Percentiles rank a stretch among this genome's conserved stretches.
Conservation (phyloP, 371 early-diverging fungal genomes). For the Syncephalis plumigaleata region DNA sequence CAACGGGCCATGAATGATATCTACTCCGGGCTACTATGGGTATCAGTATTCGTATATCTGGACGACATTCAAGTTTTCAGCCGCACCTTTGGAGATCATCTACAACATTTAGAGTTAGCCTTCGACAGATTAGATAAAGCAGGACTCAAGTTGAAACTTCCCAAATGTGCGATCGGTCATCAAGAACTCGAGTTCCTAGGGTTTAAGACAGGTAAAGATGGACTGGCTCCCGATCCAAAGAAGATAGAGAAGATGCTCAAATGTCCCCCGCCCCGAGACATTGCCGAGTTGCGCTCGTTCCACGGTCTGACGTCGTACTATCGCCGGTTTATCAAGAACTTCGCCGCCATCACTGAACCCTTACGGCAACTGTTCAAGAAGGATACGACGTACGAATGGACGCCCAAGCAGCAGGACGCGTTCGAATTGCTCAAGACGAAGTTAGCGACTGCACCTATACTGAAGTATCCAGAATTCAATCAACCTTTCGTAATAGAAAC, state of each 20-base stretch:
- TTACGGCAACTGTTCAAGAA: not conserved
- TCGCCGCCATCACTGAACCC: slow-evolving; percentile 5
- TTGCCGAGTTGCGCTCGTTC: slow-evolving; percentile 10
- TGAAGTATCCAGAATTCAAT: not conserved
- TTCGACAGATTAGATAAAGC: slow-evolving; percentile 13
- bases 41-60: slow-evolving; percentile 17
- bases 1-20: slow-evolving; percentile 12
- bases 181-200: slow-evolving; percentile 15
- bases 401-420: too few species aligned
- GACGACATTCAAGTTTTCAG: slow-evolving; percentile 26
- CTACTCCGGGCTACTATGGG: slow-evolving; percentile 9
- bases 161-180: slow-evolving; percentile 18
- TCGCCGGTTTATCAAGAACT: slow-evolving; percentile 14
- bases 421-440: too few species aligned
- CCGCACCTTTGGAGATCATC: slow-evolving; percentile 13
- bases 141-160: slow-evolving; percentile 13
- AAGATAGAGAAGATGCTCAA: slow-evolving; percentile 9
- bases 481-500: not conserved
- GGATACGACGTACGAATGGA: not conserved
- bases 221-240: slow-evolving; percentile 6
- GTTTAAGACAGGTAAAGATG: slow-evolving; percentile 11
- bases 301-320: slow-evolving; percentile 16
- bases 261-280: slow-evolving; percentile 5
- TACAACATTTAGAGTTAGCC: slow-evolving; percentile 11
- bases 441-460: not conserved